Conservation (phyloP, 768 basidiomycete genomes). For the Thelephora aurantiotincta region DNA sequence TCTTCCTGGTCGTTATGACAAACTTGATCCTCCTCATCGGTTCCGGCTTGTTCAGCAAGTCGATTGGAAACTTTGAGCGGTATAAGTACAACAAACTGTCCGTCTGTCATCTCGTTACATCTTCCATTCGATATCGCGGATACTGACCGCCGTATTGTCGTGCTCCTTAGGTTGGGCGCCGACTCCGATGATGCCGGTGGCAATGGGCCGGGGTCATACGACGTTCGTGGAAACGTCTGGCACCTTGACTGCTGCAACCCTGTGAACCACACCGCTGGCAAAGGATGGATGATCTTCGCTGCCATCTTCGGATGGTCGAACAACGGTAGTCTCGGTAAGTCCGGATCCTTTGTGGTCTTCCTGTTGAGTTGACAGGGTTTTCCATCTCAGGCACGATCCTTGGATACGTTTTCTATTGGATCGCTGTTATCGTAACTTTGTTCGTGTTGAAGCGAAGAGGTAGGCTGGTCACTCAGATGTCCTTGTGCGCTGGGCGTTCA, state of each 20-base stretch:
- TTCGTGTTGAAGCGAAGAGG: slow-evolving; percentile 45
- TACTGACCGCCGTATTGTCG: background rate
- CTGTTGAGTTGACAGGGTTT: background rate
- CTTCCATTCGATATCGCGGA: too few relatives aligned
- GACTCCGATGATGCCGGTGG: slow-evolving; percentile 54
- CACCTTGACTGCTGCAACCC: slow-evolving; percentile 74
- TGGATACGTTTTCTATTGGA: slow-evolving; percentile 89
- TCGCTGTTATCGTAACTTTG: slow-evolving; percentile 59
- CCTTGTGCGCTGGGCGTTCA: too few relatives aligned
- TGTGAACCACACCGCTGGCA: slow-evolving; percentile 29
- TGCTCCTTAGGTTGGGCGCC: slow-evolving; percentile 37
- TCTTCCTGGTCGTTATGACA: slow-evolving; percentile 89
- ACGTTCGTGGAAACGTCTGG: slow-evolving; percentile 78
- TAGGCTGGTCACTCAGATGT: too few relatives aligned
- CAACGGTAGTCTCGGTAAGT: slow-evolving; percentile 44
- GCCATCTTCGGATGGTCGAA: slow-evolving; percentile 87
- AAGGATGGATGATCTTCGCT: slow-evolving; percentile 73
- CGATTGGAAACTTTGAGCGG: slow-evolving; percentile 57
- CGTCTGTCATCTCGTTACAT: slow-evolving; percentile 4
- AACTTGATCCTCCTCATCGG: slow-evolving; percentile 89
- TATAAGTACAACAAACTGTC: slow-evolving; percentile 47
- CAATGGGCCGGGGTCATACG: slow-evolving; percentile 75
- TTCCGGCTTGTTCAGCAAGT: slow-evolving; percentile 79
- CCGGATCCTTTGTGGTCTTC: slow-evolving; percentile 8
- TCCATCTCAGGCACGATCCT: slow-evolving; percentile 39